A percentile compares a stretch with the other conserved stretches of the same genome.
Evolutionary conservation across 306 rosid genomes (phyloP).

Genomic region (Crataegus laevigata): DNA sequence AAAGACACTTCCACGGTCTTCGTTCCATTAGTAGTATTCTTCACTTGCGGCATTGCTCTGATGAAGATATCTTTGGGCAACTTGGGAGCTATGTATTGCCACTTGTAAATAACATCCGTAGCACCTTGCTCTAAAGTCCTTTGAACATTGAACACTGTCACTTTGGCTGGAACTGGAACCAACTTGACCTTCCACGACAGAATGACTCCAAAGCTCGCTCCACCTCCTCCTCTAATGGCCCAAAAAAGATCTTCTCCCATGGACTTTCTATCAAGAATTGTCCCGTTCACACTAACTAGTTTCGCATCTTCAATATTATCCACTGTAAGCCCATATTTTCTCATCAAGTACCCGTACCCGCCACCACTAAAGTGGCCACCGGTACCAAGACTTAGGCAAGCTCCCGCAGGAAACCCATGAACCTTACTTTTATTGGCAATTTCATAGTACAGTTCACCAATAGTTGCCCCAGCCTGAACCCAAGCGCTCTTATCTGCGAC

Average conservation of each 20-base stretch:
- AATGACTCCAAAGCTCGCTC: constrained; percentile 54
- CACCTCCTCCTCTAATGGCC: constrained; percentile 81
- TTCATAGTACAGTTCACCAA: neutral
- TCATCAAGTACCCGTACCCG: constrained; percentile 57
- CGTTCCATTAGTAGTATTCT: neutral
- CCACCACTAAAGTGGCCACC: constrained; percentile 47
- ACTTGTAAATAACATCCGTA: constrained; percentile 9
- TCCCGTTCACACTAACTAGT: constrained; percentile 43
- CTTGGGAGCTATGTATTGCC: neutral
- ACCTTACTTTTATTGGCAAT: neutral
- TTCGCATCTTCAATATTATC: constrained; percentile 54
- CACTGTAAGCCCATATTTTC: constrained; percentile 60
- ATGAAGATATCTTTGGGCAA: neutral
- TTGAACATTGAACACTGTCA: constrained; percentile 41
- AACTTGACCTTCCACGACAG: constrained; percentile 59
- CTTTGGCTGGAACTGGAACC: constrained; percentile 46
- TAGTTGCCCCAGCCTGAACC: neutral
- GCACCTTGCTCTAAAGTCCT: constrained; percentile 45
- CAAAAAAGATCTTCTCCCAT: constrained; percentile 72
- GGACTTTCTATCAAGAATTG: constrained; percentile 41
- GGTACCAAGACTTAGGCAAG: neutral
- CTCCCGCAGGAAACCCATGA: neutral
- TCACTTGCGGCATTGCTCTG: neutral
- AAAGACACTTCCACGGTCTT: neutral
- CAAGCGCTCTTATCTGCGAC: neutral